phyloP scores from a whole-genome alignment of 768 basidiomycete species.

The Inosperma sp. region DNA sequence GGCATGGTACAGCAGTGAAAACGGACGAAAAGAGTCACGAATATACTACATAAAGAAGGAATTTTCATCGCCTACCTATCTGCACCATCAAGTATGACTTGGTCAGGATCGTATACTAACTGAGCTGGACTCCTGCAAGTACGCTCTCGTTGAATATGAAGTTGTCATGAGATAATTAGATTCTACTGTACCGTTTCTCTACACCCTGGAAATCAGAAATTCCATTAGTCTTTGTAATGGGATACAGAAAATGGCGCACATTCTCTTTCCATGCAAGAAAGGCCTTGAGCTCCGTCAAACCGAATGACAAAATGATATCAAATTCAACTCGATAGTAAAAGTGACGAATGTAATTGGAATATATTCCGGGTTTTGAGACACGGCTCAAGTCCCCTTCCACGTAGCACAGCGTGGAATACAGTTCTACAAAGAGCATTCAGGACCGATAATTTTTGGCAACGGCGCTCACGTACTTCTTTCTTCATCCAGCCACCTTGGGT shows the following conservation, averaged over 20 bases:
- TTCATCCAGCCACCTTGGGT: slow-evolving; percentile 21
- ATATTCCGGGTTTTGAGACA: slow-evolving; percentile 2
- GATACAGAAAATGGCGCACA: slow-evolving; percentile 17
- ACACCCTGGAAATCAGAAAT: slow-evolving; percentile 12
- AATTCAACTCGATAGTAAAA: slow-evolving; percentile 27
- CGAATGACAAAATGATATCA: slow-evolving; percentile 40
- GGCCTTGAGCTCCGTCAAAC: slow-evolving; percentile 44
- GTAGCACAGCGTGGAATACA: slow-evolving; percentile 19
- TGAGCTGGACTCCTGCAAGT: slow-evolving; percentile 15
- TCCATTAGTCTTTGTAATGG: not conserved
- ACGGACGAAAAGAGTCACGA: no score
- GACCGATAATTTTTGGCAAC: not conserved
- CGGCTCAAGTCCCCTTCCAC: slow-evolving; percentile 21
- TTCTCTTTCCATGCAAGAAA: slow-evolving; percentile 43
- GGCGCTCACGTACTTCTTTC: slow-evolving; percentile 15
- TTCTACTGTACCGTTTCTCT: slow-evolving; percentile 16
- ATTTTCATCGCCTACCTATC: no score
- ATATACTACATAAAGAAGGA: no score
- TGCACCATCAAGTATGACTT: slow-evolving; percentile 6
- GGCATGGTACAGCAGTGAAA: no score
- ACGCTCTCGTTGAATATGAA: not conserved
- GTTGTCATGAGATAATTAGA: not conserved
- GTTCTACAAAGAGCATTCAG: slow-evolving; percentile 2
- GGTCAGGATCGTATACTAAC: slow-evolving; percentile 16
- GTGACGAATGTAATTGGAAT: slow-evolving; percentile 5